A percentile compares a stretch with the other conserved stretches of the same genome.
Conservation (phyloP, 2,329 filamentous ascomycete species). For the Arthrobotrys pseudoclavata region DNA sequence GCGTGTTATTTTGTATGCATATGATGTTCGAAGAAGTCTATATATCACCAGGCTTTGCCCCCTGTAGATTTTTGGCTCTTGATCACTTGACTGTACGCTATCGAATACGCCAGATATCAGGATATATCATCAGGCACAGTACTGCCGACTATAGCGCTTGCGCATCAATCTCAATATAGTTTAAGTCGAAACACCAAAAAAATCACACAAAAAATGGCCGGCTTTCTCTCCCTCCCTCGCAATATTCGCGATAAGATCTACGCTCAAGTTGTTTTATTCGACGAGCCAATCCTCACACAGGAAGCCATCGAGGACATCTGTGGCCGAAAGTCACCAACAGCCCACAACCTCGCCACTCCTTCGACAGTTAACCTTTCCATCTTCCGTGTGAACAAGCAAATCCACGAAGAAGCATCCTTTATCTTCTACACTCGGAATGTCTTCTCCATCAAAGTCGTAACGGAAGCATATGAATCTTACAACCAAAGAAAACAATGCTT, state of each 20-base stretch:
- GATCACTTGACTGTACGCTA: background rate
- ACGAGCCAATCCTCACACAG: slow-evolving; percentile 45
- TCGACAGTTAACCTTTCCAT: slow-evolving; percentile 32
- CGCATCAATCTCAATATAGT: slow-evolving; percentile 10
- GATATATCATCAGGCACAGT: slow-evolving; percentile 28
- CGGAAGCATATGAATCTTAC: slow-evolving; percentile 27
- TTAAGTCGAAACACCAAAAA: background rate
- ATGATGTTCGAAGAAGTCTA: slow-evolving; percentile 4
- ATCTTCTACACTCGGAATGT: slow-evolving; percentile 40
- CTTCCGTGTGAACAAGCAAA: slow-evolving; percentile 39
- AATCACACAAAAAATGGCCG: slow-evolving; percentile 11
- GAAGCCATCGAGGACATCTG: slow-evolving; percentile 51
- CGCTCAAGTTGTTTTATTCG: slow-evolving; percentile 36
- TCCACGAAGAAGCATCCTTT: slow-evolving; percentile 40
- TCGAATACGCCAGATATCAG: slow-evolving; percentile 29
- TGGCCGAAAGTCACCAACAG: slow-evolving; percentile 33
- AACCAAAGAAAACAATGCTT: slow-evolving; percentile 45
- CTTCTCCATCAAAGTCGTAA: slow-evolving; percentile 44
- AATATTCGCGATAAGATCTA: slow-evolving; percentile 46
- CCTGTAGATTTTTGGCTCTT: slow-evolving; percentile 23
- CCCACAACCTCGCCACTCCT: slow-evolving; percentile 17
- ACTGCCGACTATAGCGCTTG: slow-evolving; percentile 5
- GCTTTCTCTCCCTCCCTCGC: slow-evolving; percentile 40
- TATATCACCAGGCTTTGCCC: background rate
- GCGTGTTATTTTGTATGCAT: slow-evolving; percentile 5